Base-by-base conservation (phyloP, 2,329 filamentous ascomycete species). In the Cyanodermella asteris region DNA sequence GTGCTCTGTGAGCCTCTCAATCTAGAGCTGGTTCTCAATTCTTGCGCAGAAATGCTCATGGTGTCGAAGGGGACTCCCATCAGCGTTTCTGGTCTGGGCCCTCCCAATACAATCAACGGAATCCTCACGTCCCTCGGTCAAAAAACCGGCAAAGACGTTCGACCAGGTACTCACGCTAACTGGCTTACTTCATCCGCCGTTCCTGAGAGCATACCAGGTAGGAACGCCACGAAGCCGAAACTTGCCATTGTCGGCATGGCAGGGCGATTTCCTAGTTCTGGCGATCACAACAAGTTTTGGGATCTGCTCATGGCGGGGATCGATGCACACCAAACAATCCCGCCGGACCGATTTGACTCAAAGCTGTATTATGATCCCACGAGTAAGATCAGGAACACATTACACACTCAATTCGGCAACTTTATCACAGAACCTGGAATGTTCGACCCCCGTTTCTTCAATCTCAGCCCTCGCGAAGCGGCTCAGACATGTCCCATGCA, bases 221-320 rank as follows among this genome's bases (percentile, higher is more conserved):
- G 17, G 13, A 25, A 18, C 9, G 11, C 23, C 10, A 25, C 19
- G 18, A 31, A 64, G 38, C 64, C 66, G 42, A 82, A 81, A 46
- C 64, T 91, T 33, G 80, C 80, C 29, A 81, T 91, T 33, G 73
- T 91, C 17, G 80, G 80, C 26, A 76, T 80, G 64, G 64, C 75
- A 22, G 74, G 75, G 25, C 63, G 75, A 25, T 81, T 78, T 44
- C 75, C 75, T 2, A 69, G 73, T 36, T 71, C 74, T 24, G 70
- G 66, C 10, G 72, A 60, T 38, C 61, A 68, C 31, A 71, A 80
- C 30, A 64, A 64, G 28, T 63, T 82, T 16, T 82, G 75, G 75
- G 67, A 77, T 31, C 54, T 81, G 4, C 56, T 82, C 12, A 64
- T 70, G 42, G 69, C 73, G 45, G 75, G 75, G 8, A 59, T 78